Conservation (phyloP, 2,329 filamentous ascomycete species). For the Trichoderma brevicompactum region DNA sequence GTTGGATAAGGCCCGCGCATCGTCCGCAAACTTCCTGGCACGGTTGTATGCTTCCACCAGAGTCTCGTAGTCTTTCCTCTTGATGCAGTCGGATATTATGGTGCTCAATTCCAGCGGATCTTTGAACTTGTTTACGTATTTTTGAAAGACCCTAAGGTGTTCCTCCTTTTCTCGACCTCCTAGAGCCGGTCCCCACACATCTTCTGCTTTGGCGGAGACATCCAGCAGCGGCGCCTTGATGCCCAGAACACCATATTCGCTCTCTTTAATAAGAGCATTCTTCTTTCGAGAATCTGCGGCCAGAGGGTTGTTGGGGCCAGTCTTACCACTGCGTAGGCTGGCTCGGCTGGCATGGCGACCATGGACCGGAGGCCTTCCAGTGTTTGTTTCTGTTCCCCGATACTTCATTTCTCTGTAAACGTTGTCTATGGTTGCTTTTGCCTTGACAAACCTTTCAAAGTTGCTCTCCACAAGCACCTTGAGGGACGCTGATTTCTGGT, state of each 20-base stretch:
- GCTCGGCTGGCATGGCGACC: constrained; percentile 70
- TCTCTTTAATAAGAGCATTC: constrained; percentile 90
- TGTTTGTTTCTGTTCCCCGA: constrained; percentile 59
- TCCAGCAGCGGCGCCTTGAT: constrained; percentile 89
- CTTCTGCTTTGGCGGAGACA: constrained; percentile 90
- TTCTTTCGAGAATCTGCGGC: constrained; percentile 69
- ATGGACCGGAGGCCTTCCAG: constrained; percentile 49
- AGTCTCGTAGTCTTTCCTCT: constrained; percentile 85
- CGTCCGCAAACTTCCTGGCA: constrained; percentile 80
- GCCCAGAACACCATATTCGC: constrained; percentile 83
- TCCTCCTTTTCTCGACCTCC: constrained; percentile 91
- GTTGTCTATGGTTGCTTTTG: constrained; percentile 97
- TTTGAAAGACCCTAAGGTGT: constrained; percentile 76
- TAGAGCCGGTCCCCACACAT: constrained; percentile 94
- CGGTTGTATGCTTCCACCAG: constrained; percentile 85
- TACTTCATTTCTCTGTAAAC: constrained; percentile 98
- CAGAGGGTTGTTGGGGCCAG: constrained; percentile 46
- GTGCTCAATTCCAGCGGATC: constrained; percentile 82
- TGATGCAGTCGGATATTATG: constrained; percentile 80
- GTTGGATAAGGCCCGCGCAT: constrained; percentile 72
- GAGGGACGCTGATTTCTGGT: constrained; percentile 94
- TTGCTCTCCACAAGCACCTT: constrained; percentile 97
- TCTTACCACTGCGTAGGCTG: constrained; percentile 57
- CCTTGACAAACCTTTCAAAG: constrained; percentile 96
- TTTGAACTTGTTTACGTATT: constrained; percentile 76